Percentiles rank a stretch among this genome's conserved stretches.
Conservation (phyloP, 2,329 filamentous ascomycete genomes). For the Monilinia fructicola region DNA sequence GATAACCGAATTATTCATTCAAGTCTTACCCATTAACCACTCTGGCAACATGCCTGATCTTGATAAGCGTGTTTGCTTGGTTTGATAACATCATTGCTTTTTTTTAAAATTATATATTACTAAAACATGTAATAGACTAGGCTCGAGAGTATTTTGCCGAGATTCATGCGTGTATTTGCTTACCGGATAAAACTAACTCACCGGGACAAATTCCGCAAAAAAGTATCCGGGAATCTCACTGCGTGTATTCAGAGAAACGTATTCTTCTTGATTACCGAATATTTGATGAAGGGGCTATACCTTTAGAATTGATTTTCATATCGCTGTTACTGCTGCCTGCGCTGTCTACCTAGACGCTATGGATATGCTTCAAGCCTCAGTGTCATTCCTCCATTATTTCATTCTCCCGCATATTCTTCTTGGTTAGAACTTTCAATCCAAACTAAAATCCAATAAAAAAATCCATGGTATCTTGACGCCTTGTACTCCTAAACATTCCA, state of each 20-base stretch:
- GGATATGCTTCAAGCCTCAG: not conserved
- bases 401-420: not conserved
- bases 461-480: constrained; percentile 23
- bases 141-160: too few relatives aligned
- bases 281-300: not conserved
- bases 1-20: constrained; percentile 24
- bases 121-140: too few relatives aligned
- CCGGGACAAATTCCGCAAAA: too few relatives aligned
- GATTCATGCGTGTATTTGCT: not conserved
- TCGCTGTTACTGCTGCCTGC: not conserved
- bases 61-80: not conserved
- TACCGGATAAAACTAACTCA: too few relatives aligned
- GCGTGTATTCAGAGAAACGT: too few relatives aligned
- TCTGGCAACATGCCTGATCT: constrained; percentile 18
- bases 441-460: constrained; percentile 6
- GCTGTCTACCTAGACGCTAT: not conserved
- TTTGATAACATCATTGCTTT: not conserved
- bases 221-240: too few relatives aligned
- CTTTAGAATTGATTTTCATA: not conserved
- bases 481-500: not conserved
- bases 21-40: constrained; percentile 26
- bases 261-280: too few relatives aligned
- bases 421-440: not conserved
- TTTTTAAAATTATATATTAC: too few relatives aligned
- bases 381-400: not conserved